phyloP scores from a whole-genome alignment of 148 eudicot species.

The Rhododendron kiyosumense region DNA sequence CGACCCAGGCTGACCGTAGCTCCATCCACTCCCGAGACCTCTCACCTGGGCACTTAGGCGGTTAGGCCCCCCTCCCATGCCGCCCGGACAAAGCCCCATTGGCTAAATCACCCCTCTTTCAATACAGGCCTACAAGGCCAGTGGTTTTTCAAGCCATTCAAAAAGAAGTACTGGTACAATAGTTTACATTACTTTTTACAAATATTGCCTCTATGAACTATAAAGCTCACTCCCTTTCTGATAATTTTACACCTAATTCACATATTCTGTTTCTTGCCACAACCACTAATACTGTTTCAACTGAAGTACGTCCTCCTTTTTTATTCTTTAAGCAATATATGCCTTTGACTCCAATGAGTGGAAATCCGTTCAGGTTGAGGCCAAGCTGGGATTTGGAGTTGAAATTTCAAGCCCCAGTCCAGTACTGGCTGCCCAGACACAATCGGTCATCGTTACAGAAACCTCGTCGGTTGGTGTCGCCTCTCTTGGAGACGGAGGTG shows the following conservation, averaged over 20 bases:
- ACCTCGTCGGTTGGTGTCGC: neutral
- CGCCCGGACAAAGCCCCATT: too few relatives aligned
- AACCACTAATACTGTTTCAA: neutral
- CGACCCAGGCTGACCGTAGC: too few relatives aligned
- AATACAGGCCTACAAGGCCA: neutral
- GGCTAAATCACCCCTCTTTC: too few relatives aligned
- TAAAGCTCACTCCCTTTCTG: neutral
- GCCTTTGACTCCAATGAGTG: neutral
- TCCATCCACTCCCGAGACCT: too few relatives aligned
- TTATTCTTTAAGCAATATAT: neutral
- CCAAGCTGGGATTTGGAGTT: neutral
- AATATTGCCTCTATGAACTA: neutral
- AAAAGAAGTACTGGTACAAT: neutral
- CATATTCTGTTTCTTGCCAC: neutral
- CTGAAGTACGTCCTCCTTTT: neutral
- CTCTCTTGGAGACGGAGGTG: neutral
- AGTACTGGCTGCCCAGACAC: neutral
- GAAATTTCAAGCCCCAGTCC: neutral
- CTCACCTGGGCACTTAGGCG: too few relatives aligned
- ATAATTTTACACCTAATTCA: neutral
- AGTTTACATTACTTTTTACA: neutral
- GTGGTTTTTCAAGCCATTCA: neutral
- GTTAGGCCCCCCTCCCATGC: too few relatives aligned
- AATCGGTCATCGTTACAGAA: neutral
- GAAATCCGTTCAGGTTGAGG: neutral